A percentile compares a stretch with the other conserved stretches of the same genome.
phyloP scores from a whole-genome alignment of 805 yeast genomes.

The Nakazawaea ishiwadae region DNA sequence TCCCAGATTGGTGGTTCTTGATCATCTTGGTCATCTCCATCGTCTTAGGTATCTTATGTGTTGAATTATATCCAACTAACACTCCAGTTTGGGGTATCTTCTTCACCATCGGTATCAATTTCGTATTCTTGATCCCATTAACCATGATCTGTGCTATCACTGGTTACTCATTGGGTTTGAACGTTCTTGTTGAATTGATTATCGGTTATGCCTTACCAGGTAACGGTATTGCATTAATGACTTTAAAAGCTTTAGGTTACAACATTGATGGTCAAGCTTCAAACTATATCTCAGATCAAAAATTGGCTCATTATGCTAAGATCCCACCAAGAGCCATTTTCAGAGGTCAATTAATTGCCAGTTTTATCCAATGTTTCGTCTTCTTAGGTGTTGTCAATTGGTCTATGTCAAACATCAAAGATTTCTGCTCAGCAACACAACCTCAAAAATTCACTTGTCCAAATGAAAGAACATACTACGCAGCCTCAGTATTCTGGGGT shows the following conservation, averaged over 20 bases:
- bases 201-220: conserved; percentile 54
- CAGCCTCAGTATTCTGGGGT: conserved; percentile 31
- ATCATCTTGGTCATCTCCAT: conserved; percentile 28
- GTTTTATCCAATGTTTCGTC: conserved; percentile 25
- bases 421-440: conserved; percentile 31
- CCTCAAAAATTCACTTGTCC: conserved; percentile 36
- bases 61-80: conserved; percentile 40
- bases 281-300: conserved; percentile 50
- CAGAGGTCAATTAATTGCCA: conserved; percentile 36
- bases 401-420: conserved; percentile 27
- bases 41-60: conserved; percentile 28
- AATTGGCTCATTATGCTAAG: conserved; percentile 53
- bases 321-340: conserved; percentile 57
- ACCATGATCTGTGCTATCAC: conserved; percentile 44
- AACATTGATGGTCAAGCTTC: conserved; percentile 64
- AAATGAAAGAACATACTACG: conserved; percentile 38
- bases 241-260: conserved; percentile 48
- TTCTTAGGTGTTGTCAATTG: conserved; percentile 30
- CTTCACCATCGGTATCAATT: conserved; percentile 45
- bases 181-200: conserved; percentile 51
- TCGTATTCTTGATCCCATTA: conserved; percentile 47
- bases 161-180: conserved; percentile 42
- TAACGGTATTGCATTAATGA: conserved; percentile 48
- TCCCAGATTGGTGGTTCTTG: conserved; percentile 46
- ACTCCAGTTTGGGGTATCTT: conserved; percentile 61